Evolutionary conservation across 2,329 filamentous ascomycete genomes (phyloP), one percentile per base, ranked within the genome.

Genomic region (Alternaria triticina): DNA sequence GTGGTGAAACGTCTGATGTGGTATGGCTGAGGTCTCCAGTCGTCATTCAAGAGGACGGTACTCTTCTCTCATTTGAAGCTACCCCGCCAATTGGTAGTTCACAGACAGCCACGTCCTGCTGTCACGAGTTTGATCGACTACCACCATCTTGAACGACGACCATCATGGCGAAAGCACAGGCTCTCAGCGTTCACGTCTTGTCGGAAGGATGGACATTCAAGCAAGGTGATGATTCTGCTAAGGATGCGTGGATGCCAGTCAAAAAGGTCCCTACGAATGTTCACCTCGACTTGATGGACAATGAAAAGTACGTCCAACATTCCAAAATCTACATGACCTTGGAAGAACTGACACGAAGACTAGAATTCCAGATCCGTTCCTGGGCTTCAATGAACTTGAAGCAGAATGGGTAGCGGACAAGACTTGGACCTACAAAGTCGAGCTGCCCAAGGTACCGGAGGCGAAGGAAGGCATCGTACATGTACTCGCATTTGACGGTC

Each of bases 401-500:
- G 81, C 81, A 51, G 80, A 85, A 73, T 85, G 83, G 84, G 82
- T 85, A 15, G 82, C 79, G 20, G 82, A 85, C 64, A 79, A 82
- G 66, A 71, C 77, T 5, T 86, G 83, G 83, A 81, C 77, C 11
- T 85, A 86, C 75, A 80, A 74, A 66, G 76, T 81, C 57, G 74
- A 71, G n/a, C 70, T 85, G 10, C 82, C 82, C 9, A 50, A 71
- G 1, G 60, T 80, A 15, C 54, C 62, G n/a, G 47, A 69, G 43
- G 60, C 70, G 7, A 67, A 75, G 22, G 64, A 77, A 43, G 74
- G 77, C 28, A 69, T 68, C 8, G 79, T 71, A 23, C 77, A 82
- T 17, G 83, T 87, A 15, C 78, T 90, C 6, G 86, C 88, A 10
- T 89, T 90, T 61, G 84, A 89, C 68, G 89, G 89, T 0, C 83